Percentiles rank a stretch among this genome's conserved stretches.
phyloP scores from a whole-genome alignment of 257 asterid genomes.

The Mitragyna speciosa region DNA sequence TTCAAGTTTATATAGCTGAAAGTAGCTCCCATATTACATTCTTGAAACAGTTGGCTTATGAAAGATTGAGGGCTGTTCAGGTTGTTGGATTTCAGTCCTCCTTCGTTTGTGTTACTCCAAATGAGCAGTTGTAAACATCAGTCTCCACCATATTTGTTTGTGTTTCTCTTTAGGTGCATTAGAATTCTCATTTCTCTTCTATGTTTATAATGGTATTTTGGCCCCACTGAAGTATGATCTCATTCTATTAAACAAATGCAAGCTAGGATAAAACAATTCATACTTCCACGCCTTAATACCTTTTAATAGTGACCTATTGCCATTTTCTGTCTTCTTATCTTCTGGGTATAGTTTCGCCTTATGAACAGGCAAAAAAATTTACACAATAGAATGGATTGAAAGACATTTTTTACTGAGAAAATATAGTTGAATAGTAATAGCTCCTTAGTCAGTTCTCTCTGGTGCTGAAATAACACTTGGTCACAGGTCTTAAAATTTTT shows the following conservation, averaged over 20 bases:
- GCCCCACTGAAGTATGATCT: not conserved
- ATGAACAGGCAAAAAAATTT: too few relatives aligned
- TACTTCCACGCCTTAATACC: not conserved
- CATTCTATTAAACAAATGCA: not conserved
- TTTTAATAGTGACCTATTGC: not conserved
- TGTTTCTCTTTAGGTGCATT: not conserved
- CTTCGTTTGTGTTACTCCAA: not conserved
- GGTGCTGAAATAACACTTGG: not conserved
- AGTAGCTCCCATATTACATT: not conserved
- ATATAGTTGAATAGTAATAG: not conserved
- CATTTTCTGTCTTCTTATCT: not conserved
- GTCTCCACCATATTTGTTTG: not conserved
- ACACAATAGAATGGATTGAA: too few relatives aligned
- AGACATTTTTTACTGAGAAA: not conserved
- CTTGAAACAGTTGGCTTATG: not conserved
- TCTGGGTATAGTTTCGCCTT: not conserved
- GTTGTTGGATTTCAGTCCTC: not conserved
- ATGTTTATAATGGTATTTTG: not conserved
- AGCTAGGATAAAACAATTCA: slow-evolving; percentile 1
- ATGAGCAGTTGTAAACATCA: not conserved
- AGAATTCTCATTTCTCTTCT: not conserved
- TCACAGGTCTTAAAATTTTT: slow-evolving; percentile 74
- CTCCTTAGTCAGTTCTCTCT: not conserved
- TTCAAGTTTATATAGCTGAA: not conserved
- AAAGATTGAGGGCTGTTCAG: not conserved